Percentiles rank a stretch among this genome's conserved stretches.
phyloP scores from a whole-genome alignment of 495 filamentous ascomycete genomes.

The Monascus purpureus region DNA sequence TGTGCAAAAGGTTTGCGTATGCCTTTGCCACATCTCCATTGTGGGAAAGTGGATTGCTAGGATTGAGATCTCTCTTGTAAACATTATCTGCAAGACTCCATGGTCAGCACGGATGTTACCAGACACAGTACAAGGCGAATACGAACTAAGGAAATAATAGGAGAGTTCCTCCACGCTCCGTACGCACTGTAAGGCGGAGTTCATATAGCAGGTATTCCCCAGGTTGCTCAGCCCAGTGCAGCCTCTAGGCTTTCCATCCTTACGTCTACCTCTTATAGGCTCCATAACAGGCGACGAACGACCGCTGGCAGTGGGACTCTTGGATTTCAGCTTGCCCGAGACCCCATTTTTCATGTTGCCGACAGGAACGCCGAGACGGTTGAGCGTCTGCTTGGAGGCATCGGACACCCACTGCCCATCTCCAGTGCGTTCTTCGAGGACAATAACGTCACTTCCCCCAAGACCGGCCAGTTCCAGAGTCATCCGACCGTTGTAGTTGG shows the following conservation, averaged over 20 bases:
- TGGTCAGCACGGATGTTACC: slow-evolving; percentile 1
- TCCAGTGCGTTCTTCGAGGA: slow-evolving; percentile 63
- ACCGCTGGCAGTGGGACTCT: slow-evolving; percentile 33
- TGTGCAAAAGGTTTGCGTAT: slow-evolving; percentile 58
- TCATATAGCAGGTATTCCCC: slow-evolving; percentile 98
- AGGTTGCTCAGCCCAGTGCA: slow-evolving; percentile 76
- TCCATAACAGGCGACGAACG: slow-evolving; percentile 48
- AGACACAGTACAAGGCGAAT: slow-evolving; percentile 1
- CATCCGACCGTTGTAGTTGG: slow-evolving; percentile 63
- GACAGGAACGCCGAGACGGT: slow-evolving; percentile 25
- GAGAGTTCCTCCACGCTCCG: slow-evolving; percentile 83
- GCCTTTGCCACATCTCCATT: slow-evolving; percentile 68
- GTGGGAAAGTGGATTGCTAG: slow-evolving; percentile 68
- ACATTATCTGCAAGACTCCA: slow-evolving; percentile 36
- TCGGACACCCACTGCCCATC: slow-evolving; percentile 52
- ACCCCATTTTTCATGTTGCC: slow-evolving; percentile 23
- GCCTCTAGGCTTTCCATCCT: slow-evolving; percentile 51
- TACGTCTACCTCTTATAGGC: slow-evolving; percentile 48
- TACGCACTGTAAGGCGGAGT: slow-evolving; percentile 88
- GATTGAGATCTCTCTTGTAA: slow-evolving; percentile 68
- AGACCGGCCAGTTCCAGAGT: slow-evolving; percentile 50
- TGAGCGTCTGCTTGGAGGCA: slow-evolving; percentile 24
- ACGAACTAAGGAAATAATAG: slow-evolving; percentile 67
- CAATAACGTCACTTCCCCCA: slow-evolving; percentile 49
- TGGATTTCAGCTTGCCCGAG: slow-evolving; percentile 21